Conservation (phyloP, 768 basidiomycete genomes). For the Lactarius akahatsu region DNA sequence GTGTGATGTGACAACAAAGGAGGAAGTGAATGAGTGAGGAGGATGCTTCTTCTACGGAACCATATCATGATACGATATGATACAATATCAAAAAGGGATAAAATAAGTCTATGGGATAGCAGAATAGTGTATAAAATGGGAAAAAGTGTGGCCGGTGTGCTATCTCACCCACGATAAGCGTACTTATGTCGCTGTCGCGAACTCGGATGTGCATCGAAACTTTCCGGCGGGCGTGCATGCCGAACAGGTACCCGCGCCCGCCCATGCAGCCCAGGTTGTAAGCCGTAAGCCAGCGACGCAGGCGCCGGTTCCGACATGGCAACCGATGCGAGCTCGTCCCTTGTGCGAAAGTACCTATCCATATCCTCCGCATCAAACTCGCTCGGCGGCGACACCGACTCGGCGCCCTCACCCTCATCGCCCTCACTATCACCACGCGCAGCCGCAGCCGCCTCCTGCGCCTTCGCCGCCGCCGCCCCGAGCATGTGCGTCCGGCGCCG, state of each 20-base stretch:
- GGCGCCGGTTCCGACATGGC: slow-evolving; percentile 2
- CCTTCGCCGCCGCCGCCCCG: slow-evolving; percentile 35
- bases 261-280: not conserved
- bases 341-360: slow-evolving; percentile 65
- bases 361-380: slow-evolving; percentile 71
- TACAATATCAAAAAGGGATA: not conserved
- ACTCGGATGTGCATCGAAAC: not conserved
- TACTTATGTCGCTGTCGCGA: not conserved
- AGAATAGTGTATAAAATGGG: not conserved
- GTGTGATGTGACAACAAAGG: not conserved
- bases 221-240: slow-evolving; percentile 1
- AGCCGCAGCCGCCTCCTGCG: slow-evolving; percentile 23
- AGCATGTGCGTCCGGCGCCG: slow-evolving; percentile 58
- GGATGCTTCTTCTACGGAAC: not conserved
- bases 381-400: slow-evolving; percentile 34
- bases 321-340: slow-evolving; percentile 31
- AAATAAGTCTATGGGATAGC: not conserved
- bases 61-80: not conserved
- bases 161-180: not conserved
- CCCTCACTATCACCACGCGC: slow-evolving; percentile 6
- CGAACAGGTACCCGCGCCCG: slow-evolving; percentile 2
- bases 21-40: not conserved
- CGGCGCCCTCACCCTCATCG: not conserved
- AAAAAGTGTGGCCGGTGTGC: not conserved
- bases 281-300: not conserved